phyloP scores from a whole-genome alignment of 768 basidiomycete genomes.

The Tylopilus sp. region DNA sequence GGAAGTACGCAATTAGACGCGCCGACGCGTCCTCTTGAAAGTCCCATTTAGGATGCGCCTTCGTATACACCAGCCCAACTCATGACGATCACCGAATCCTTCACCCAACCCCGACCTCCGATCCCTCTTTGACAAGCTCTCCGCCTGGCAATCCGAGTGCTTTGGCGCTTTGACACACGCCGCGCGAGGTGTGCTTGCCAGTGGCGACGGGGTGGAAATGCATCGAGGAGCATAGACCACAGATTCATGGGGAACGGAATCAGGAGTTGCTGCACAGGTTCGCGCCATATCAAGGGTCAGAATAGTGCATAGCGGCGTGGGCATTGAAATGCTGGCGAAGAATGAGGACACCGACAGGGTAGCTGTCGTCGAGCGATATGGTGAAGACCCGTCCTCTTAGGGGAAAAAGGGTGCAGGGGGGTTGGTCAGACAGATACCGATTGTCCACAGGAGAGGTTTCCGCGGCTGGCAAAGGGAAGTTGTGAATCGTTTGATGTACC shows the following conservation, averaged over 20 bases:
- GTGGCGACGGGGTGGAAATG: conserved; percentile 46
- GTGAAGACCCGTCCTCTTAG: background rate
- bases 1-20: too few relatives aligned
- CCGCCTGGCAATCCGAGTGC: conserved; percentile 37
- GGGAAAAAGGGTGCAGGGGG: background rate
- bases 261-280: conserved; percentile 35
- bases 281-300: conserved; percentile 26
- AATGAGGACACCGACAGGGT: background rate
- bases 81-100: too few relatives aligned
- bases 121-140: conserved; percentile 30
- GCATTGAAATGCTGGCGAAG: conserved; percentile 34
- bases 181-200: conserved; percentile 30
- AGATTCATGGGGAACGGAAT: conserved; percentile 41
- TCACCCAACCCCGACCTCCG: conserved; percentile 25
- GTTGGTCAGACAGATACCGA: conserved; percentile 11
- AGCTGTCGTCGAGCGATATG: conserved; percentile 10
- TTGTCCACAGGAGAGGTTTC: too few relatives aligned
- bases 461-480: too few relatives aligned
- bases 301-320: conserved; percentile 39
- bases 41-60: too few relatives aligned
- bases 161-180: conserved; percentile 27
- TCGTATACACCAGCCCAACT: too few relatives aligned
- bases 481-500: too few relatives aligned
- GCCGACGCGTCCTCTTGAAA: too few relatives aligned
- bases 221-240: conserved; percentile 38